phyloP scores from a whole-genome alignment of 177 flowering plant species.

The Vitis hybrid region DNA sequence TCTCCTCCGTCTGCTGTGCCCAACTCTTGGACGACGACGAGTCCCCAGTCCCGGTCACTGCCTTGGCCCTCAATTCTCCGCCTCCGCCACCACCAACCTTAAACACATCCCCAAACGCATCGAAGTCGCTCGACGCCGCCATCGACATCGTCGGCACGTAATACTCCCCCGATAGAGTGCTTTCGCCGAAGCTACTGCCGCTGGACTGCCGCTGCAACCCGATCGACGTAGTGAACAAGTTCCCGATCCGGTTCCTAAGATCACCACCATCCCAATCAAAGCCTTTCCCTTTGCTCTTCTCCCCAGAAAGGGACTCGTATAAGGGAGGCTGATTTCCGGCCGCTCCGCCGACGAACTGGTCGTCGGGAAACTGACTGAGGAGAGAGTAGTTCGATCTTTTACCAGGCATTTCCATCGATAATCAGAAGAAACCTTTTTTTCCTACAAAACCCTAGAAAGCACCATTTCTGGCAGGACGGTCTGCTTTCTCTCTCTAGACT shows the following conservation, averaged over 20 bases:
- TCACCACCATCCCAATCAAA: conserved; percentile 62
- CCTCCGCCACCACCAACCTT: conserved; percentile 21
- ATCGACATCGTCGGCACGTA: conserved; percentile 50
- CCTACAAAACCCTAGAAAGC: conserved; percentile 24
- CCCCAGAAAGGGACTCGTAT: conserved; percentile 45
- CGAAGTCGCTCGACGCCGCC: conserved; percentile 44
- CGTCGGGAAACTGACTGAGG: conserved; percentile 69
- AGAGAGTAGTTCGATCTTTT: conserved; percentile 70
- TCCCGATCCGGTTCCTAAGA: conserved; percentile 41
- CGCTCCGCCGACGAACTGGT: conserved; percentile 30
- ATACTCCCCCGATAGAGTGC: conserved; percentile 84
- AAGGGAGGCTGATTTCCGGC: conserved; percentile 22
- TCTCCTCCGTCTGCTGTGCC: conserved; percentile 99
- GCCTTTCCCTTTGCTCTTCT: conserved; percentile 28
- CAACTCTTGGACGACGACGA: conserved; percentile 74
- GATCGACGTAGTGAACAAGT: conserved; percentile 37
- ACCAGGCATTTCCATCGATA: conserved; percentile 77
- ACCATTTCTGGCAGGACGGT: conserved; percentile 18
- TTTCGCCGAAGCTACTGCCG: conserved; percentile 92
- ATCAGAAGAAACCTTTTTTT: not conserved
- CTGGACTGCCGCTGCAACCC: conserved; percentile 87
- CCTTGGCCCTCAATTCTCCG: not conserved
- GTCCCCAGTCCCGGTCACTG: conserved; percentile 22
- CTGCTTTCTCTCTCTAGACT: conserved; percentile 7
- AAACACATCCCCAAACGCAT: conserved; percentile 29